Conservation (phyloP, 2,329 filamentous ascomycete species). For the Dactylonectria estremocensis region DNA sequence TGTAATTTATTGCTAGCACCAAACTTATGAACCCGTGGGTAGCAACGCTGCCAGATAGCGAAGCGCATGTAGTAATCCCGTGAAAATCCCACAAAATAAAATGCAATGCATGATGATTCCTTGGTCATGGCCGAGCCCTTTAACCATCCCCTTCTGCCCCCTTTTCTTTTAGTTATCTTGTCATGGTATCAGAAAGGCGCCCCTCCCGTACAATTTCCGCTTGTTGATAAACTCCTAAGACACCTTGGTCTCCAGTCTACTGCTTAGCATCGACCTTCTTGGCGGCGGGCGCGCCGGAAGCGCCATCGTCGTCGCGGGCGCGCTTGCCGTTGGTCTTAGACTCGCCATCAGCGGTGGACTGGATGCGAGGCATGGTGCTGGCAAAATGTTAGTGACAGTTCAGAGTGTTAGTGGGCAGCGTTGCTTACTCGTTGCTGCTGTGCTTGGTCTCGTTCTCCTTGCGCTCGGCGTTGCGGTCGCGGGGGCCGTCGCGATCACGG, state of each 20-base stretch:
- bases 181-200: constrained; percentile 42
- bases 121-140: constrained; percentile 27
- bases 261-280: constrained; percentile 75
- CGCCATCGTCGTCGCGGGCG: constrained; percentile 66
- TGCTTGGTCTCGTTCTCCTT: constrained; percentile 48
- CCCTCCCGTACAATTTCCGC: constrained; percentile 12
- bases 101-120: constrained; percentile 36
- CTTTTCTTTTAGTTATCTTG: constrained; percentile 21
- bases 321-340: constrained; percentile 65
- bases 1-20: constrained; percentile 37
- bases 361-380: constrained; percentile 57
- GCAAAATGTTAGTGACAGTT: constrained; percentile 33
- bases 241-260: constrained; percentile 28
- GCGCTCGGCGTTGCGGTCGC: constrained; percentile 38
- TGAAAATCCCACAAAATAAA: constrained; percentile 44
- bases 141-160: background rate
- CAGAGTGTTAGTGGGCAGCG: background rate
- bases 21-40: constrained; percentile 34
- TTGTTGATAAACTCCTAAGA: constrained; percentile 11
- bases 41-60: constrained; percentile 27
- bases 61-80: constrained; percentile 38
- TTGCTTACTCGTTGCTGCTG: constrained; percentile 48
- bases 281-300: constrained; percentile 62
- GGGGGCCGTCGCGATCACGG: constrained; percentile 50
- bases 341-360: constrained; percentile 59